These are phyloP conservation scores for Trametes villosa DNA, from an alignment of 768 basidiomycete genomes.

Conservation along the genomic window DNA sequence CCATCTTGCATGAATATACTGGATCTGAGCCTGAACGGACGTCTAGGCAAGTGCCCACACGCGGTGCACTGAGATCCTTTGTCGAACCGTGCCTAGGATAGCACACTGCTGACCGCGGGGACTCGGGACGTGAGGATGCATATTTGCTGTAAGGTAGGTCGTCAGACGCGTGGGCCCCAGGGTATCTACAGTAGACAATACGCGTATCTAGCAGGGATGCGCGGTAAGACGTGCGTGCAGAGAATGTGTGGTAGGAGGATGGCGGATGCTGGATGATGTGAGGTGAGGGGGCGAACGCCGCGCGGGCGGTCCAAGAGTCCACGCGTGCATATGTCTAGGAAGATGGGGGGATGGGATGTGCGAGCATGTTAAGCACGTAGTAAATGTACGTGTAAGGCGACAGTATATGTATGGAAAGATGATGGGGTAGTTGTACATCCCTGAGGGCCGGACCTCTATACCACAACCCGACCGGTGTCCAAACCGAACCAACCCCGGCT, in stretches of 20 bases:
- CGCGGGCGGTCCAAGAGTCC: slow-evolving; percentile 6
- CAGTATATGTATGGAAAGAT: slow-evolving; percentile 16
- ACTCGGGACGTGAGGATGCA: too few relatives aligned
- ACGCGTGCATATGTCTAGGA: slow-evolving; percentile 7
- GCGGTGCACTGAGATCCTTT: too few relatives aligned
- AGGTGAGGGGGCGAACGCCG: not conserved
- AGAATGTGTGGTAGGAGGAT: not conserved
- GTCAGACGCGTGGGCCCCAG: slow-evolving; percentile 3
- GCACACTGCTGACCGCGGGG: too few relatives aligned
- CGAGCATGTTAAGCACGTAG: slow-evolving; percentile 12
- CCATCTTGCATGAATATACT: too few relatives aligned
- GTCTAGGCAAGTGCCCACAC: too few relatives aligned
- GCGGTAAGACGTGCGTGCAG: not conserved
- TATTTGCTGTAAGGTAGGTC: slow-evolving; percentile 12
- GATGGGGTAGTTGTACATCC: slow-evolving; percentile 17
- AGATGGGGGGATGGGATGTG: not conserved
- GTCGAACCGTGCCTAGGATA: too few relatives aligned
- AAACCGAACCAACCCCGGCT: slow-evolving; percentile 1
- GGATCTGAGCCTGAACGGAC: too few relatives aligned
- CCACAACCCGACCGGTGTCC: slow-evolving; percentile 19
- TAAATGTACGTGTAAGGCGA: slow-evolving; percentile 10
- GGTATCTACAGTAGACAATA: slow-evolving; percentile 5
- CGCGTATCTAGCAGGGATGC: not conserved
- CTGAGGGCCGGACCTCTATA: slow-evolving; percentile 20
- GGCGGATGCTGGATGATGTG: not conserved